Evolutionary conservation across 2,329 filamentous ascomycete genomes (phyloP).

Genomic region (Penicillium sp.): DNA sequence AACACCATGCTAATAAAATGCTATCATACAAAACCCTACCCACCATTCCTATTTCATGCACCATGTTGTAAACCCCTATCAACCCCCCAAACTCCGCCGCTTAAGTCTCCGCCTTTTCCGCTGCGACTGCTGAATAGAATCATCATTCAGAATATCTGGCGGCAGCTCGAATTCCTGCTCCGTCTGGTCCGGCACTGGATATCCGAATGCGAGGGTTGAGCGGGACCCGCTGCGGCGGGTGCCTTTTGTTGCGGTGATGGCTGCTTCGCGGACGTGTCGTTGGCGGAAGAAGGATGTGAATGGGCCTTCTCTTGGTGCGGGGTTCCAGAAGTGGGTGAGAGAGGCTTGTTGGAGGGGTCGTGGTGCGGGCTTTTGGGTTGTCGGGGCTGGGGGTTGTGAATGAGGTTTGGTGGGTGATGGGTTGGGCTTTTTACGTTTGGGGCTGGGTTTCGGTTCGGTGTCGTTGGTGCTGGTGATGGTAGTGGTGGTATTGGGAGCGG

Average conservation of each 20-base stretch:
- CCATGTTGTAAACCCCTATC: not conserved
- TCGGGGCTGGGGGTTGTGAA: slow-evolving; percentile 2
- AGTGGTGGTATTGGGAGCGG: slow-evolving; percentile 4
- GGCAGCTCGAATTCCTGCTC: slow-evolving; percentile 74
- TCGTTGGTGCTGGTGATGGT: not conserved
- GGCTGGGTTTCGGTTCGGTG: slow-evolving; percentile 15
- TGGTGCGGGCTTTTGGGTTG: not conserved
- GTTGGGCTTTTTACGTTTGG: slow-evolving; percentile 27
- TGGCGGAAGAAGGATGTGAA: slow-evolving; percentile 88
- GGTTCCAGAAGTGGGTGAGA: slow-evolving; percentile 17
- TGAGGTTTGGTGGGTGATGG: slow-evolving; percentile 6
- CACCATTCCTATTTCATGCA: not conserved
- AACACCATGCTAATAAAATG: slow-evolving; percentile 16
- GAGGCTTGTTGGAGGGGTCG: slow-evolving; percentile 11
- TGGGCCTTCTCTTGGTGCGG: slow-evolving; percentile 50
- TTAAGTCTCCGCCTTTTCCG: slow-evolving; percentile 38
- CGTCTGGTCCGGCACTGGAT: slow-evolving; percentile 69
- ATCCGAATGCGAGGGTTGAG: slow-evolving; percentile 68
- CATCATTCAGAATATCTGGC: slow-evolving; percentile 51
- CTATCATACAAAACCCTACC: slow-evolving; percentile 16
- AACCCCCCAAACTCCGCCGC: slow-evolving; percentile 26
- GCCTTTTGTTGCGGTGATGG: slow-evolving; percentile 53
- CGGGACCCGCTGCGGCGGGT: slow-evolving; percentile 66
- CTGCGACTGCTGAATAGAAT: slow-evolving; percentile 42
- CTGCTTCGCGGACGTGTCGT: slow-evolving; percentile 73